Evolutionary conservation across 2,329 filamentous ascomycete genomes (phyloP).

Genomic region (Pyrenophora teres): DNA sequence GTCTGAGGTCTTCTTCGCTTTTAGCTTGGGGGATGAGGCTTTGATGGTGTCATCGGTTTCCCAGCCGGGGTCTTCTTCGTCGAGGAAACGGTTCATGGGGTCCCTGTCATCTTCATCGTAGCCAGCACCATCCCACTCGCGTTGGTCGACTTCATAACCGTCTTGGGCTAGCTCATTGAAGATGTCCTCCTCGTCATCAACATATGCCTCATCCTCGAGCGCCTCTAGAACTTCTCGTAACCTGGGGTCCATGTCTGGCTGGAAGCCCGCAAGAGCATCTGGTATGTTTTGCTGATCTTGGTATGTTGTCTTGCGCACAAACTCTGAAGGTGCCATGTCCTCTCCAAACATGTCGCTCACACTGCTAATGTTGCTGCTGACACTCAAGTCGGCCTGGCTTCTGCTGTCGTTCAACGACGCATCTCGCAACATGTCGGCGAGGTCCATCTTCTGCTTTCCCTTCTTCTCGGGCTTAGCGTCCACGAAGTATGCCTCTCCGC

Average conservation of each 20-base stretch:
- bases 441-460: slow-evolving; percentile 71
- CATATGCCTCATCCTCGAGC: slow-evolving; percentile 92
- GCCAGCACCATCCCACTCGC: slow-evolving; percentile 73
- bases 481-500: slow-evolving; percentile 79
- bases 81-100: slow-evolving; percentile 52
- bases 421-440: slow-evolving; percentile 79
- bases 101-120: slow-evolving; percentile 42
- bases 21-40: slow-evolving; percentile 55
- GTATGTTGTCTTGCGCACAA: slow-evolving; percentile 76
- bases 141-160: slow-evolving; percentile 73
- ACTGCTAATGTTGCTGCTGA: slow-evolving; percentile 49
- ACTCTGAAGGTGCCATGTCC: slow-evolving; percentile 78
- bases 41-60: slow-evolving; percentile 91
- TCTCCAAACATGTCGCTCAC: slow-evolving; percentile 67
- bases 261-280: slow-evolving; percentile 88
- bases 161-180: slow-evolving; percentile 75
- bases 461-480: slow-evolving; percentile 71
- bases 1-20: slow-evolving; percentile 38
- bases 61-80: slow-evolving; percentile 79
- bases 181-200: slow-evolving; percentile 81
- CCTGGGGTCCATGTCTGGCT: slow-evolving; percentile 96
- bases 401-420: slow-evolving; percentile 49
- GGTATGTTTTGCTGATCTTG: slow-evolving; percentile 92
- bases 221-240: slow-evolving; percentile 90
- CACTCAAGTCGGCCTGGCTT: slow-evolving; percentile 51